Evolutionary conservation across 2,329 filamentous ascomycete species (phyloP), one percentile per base, ranked within the genome.

Genomic region (Aspergillus ibericus): DNA sequence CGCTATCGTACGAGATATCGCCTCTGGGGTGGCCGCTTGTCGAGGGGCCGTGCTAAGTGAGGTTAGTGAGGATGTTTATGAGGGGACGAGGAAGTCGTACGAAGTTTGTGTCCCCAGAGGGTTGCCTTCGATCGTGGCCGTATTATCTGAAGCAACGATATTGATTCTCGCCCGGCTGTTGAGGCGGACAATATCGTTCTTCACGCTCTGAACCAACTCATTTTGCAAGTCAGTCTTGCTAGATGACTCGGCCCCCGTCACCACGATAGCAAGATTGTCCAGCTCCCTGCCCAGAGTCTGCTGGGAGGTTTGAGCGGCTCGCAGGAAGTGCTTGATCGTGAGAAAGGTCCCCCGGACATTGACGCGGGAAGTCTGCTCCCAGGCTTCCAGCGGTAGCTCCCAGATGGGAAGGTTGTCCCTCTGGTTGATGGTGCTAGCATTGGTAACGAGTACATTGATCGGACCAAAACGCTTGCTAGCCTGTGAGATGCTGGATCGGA

Each of bases 321-420:
- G 77, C 5, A 85, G 70, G 67, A 84, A 85, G 59, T 84, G 80
- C 63, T 85, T 85, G 67, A 85, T 80, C 0, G 81, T 82, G 3
- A 85, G 71, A 60, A 83, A 85, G 1, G 81, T 83, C 5, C 81
- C 82, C 15, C 80, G 77, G 15, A 80, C 76, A 60, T 84, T 84
- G 20, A 76, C 75, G 20, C 73, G 71, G 62, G 83, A 83, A 1
- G 78, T 78, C 55, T 78, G 76, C 52, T 84, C 81, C 82, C 82
- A 85, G 0, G 78, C 70, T n/a, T 79, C 76, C 4, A 80, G 63
- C 0, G 80, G 77, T 53, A 83, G 74, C 25, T 83, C 78, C 82
- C 82, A 85, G 57, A 84, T 81, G 5, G 51, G 51, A 7, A 18
- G 38, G 16, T 32, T 25, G 15, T 15, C 34, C 12, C 36, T 20